Evolutionary conservation across 306 rosid species (phyloP).

Genomic region (Rosa persica): DNA sequence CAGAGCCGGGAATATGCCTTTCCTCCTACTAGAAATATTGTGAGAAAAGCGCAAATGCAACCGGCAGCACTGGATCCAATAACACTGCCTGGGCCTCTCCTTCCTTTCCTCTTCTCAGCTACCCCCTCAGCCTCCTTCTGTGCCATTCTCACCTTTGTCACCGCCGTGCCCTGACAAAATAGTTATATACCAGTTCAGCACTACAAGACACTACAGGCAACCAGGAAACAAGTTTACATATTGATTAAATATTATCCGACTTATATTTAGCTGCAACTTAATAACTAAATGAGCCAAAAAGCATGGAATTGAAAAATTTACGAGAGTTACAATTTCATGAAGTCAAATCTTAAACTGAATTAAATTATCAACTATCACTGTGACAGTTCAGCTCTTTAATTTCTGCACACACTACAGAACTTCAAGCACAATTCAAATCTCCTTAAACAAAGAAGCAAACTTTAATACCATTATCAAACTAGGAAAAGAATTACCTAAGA

Average conservation of each 20-base stretch:
- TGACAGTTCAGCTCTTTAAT: neutral
- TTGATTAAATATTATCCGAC: neutral
- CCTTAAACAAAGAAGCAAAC: neutral
- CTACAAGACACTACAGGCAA: neutral
- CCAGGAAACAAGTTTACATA: neutral
- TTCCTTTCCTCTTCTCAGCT: slow-evolving; percentile 93
- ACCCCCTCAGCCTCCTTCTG: slow-evolving; percentile 94
- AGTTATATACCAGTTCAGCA: neutral
- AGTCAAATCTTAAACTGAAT: neutral
- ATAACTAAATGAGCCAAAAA: neutral
- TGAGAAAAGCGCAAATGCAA: slow-evolving; percentile 75
- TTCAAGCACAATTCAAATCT: too few species aligned
- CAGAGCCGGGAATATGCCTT: slow-evolving; percentile 59
- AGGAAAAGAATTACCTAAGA: neutral
- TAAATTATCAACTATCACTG: neutral
- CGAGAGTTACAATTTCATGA: neutral
- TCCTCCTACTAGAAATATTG: slow-evolving; percentile 72
- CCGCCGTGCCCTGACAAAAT: slow-evolving; percentile 72
- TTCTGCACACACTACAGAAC: neutral
- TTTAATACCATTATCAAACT: neutral
- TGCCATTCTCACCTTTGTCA: slow-evolving; percentile 83
- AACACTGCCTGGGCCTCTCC: slow-evolving; percentile 96
- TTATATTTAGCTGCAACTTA: neutral
- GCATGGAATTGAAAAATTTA: neutral
- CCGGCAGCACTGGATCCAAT: slow-evolving; percentile 98